Evolutionary conservation across 78 protist genomes (phyloP).

Genomic region (Polysphondylium violaceum): DNA sequence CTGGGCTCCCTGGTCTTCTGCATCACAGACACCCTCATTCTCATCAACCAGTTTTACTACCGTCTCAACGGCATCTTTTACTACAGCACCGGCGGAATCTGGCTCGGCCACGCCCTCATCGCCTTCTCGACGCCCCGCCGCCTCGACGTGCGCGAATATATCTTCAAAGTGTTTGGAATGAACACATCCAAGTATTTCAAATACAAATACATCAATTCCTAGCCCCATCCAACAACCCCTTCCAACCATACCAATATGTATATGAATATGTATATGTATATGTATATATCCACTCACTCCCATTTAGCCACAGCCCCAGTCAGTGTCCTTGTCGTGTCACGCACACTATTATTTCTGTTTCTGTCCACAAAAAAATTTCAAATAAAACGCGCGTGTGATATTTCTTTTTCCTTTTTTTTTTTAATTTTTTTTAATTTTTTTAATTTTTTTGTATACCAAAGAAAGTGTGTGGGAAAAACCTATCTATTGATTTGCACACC

Average conservation of each 20-base stretch:
- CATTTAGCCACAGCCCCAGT: too few relatives aligned
- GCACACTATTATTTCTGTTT: too few relatives aligned
- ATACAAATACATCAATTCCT: too few relatives aligned
- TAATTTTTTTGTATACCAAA: not conserved
- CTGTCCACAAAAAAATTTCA: not conserved
- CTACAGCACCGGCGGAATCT: conserved; percentile 10
- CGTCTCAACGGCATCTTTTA: conserved; percentile 48
- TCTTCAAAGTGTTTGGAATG: conserved; percentile 24
- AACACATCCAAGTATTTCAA: too few relatives aligned
- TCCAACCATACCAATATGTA: too few relatives aligned
- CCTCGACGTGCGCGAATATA: conserved; percentile 40
- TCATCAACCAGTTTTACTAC: conserved; percentile 32
- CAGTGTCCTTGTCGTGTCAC: too few relatives aligned
- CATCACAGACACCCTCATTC: conserved; percentile 34
- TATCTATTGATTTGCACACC: not conserved
- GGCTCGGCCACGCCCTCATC: conserved; percentile 31
- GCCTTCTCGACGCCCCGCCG: conserved; percentile 54
- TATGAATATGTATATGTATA: too few relatives aligned
- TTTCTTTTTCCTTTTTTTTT: too few relatives aligned
- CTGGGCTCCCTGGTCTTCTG: conserved; percentile 36
- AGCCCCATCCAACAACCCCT: too few relatives aligned
- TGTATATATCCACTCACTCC: too few relatives aligned
- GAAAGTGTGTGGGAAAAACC: not conserved
- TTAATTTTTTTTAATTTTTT: too few relatives aligned
- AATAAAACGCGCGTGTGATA: too few relatives aligned